These are phyloP conservation scores for Mycena galericulata DNA, from an alignment of 768 basidiomycete species.

Conservation along the genomic window DNA sequence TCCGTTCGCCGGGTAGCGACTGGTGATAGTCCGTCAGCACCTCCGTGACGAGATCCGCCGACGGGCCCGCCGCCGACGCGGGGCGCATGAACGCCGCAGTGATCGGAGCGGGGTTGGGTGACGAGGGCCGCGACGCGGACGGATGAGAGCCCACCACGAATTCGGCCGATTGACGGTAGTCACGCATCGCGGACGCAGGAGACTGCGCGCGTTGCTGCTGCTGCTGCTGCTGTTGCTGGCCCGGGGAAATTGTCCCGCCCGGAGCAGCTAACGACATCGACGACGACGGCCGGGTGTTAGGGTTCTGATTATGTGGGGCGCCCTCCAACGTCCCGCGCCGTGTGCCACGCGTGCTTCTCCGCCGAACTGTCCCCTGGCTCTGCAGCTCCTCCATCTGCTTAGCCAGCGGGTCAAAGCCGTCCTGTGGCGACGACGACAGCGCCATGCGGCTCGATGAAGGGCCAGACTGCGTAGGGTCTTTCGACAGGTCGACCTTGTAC, in stretches of 20 bases:
- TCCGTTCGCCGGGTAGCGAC: conserved; percentile 87
- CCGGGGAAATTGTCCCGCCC: conserved; percentile 1
- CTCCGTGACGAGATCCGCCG: conserved; percentile 73
- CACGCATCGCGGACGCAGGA: conserved; percentile 54
- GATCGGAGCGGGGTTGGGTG: conserved; percentile 70
- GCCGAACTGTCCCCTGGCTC: conserved; percentile 58
- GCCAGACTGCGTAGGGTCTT: conserved; percentile 69
- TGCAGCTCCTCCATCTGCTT: conserved; percentile 74
- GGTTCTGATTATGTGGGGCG: conserved; percentile 2
- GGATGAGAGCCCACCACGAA: conserved; percentile 85
- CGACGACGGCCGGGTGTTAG: conserved; percentile 36
- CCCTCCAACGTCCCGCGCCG: conserved; percentile 38
- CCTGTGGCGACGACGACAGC: conserved; percentile 45
- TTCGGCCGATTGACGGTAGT: conserved; percentile 83
- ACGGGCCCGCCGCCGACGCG: conserved; percentile 54
- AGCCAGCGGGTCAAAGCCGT: conserved; percentile 71
- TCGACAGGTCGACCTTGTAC: conserved; percentile 73
- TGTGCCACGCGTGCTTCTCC: conserved; percentile 53
- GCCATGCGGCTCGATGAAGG: conserved; percentile 42
- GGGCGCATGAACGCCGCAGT: conserved; percentile 84
- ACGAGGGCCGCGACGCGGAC: conserved; percentile 74
- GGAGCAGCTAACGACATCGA: conserved; percentile 34
- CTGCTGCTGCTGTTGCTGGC: conserved; percentile 20
- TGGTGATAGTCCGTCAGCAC: conserved; percentile 84
- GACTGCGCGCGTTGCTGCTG: conserved; percentile 33